Evolutionary conservation across 208 protist genomes (phyloP).

Genomic region (Phytomonas sp.): DNA sequence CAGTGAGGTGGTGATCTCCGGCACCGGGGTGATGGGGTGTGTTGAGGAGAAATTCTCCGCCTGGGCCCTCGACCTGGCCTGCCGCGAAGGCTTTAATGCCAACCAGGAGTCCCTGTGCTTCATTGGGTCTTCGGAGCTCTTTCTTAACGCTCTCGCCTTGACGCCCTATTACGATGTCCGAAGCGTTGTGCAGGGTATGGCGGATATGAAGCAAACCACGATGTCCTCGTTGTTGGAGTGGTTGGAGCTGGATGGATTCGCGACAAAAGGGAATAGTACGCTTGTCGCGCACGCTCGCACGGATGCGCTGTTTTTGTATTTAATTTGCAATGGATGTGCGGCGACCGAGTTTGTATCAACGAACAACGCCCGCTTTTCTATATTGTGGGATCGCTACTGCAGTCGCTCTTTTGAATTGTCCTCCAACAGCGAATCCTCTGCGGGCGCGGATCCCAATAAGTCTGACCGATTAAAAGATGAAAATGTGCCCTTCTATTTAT

Average conservation of each 20-base stretch:
- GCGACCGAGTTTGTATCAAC: constrained; percentile 41
- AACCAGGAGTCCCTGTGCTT: constrained; percentile 64
- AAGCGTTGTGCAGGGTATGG: constrained; percentile 41
- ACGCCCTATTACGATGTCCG: constrained; percentile 64
- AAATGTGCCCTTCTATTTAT: constrained; percentile 17
- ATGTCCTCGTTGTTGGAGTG: constrained; percentile 57
- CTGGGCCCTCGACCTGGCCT: constrained; percentile 82
- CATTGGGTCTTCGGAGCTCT: constrained; percentile 57
- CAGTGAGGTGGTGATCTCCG: constrained; percentile 63
- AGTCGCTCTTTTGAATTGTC: neutral
- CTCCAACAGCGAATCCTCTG: neutral
- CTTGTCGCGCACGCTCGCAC: constrained; percentile 45
- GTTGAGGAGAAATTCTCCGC: constrained; percentile 78
- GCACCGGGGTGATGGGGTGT: constrained; percentile 48
- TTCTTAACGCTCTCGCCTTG: constrained; percentile 55
- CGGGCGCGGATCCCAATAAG: neutral
- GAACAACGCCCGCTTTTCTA: constrained; percentile 21
- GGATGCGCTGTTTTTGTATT: constrained; percentile 61
- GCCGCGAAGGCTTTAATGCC: constrained; percentile 38
- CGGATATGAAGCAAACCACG: constrained; percentile 48
- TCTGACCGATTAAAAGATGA: neutral
- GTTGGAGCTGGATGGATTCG: constrained; percentile 44
- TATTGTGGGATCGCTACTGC: constrained; percentile 48
- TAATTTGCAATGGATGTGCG: constrained; percentile 51
- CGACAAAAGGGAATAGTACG: constrained; percentile 32